These are phyloP conservation scores for Phaeosphaeriaceae sp. DNA, from an alignment of 2,329 filamentous ascomycete species.

Conservation along the genomic window DNA sequence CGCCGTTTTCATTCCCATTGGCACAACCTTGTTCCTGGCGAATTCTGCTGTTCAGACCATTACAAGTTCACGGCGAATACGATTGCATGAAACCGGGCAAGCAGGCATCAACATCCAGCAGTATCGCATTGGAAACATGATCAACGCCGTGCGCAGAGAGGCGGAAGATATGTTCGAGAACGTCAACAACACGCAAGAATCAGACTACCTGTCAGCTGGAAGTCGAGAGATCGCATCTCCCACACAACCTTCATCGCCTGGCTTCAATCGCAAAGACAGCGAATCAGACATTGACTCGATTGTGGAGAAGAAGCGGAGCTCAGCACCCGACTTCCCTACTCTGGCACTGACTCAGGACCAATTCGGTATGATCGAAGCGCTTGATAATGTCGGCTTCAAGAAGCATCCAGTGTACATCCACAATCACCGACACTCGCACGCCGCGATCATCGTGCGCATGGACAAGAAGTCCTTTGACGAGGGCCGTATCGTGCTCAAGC, in stretches of 20 bases:
- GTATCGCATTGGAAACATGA: slow-evolving; percentile 74
- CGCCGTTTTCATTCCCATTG: slow-evolving; percentile 75
- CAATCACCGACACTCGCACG: slow-evolving; percentile 78
- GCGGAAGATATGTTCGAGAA: slow-evolving; percentile 81
- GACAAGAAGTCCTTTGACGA: slow-evolving; percentile 73
- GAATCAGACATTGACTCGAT: slow-evolving; percentile 34
- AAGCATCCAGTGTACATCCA: slow-evolving; percentile 75
- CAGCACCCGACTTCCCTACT: slow-evolving; percentile 65
- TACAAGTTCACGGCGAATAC: slow-evolving; percentile 76
- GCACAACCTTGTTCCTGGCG: slow-evolving; percentile 72
- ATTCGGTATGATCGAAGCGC: slow-evolving; percentile 80
- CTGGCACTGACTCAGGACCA: slow-evolving; percentile 81
- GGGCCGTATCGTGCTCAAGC: slow-evolving; percentile 76
- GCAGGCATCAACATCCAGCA: slow-evolving; percentile 71
- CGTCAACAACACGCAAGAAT: slow-evolving; percentile 70
- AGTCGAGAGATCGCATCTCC: slow-evolving; percentile 52
- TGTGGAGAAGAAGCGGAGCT: slow-evolving; percentile 37
- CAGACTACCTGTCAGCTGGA: slow-evolving; percentile 72
- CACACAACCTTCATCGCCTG: slow-evolving; percentile 25
- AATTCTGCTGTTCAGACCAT: slow-evolving; percentile 81
- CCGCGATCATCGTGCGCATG: slow-evolving; percentile 84
- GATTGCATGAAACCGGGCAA: slow-evolving; percentile 74
- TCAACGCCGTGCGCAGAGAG: slow-evolving; percentile 76
- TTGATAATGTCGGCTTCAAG: slow-evolving; percentile 69
- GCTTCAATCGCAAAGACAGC: slow-evolving; percentile 14